These are phyloP conservation scores for Ophiostoma novo-ulmi DNA, from an alignment of 2,329 filamentous ascomycete genomes.

Conservation along the genomic window DNA sequence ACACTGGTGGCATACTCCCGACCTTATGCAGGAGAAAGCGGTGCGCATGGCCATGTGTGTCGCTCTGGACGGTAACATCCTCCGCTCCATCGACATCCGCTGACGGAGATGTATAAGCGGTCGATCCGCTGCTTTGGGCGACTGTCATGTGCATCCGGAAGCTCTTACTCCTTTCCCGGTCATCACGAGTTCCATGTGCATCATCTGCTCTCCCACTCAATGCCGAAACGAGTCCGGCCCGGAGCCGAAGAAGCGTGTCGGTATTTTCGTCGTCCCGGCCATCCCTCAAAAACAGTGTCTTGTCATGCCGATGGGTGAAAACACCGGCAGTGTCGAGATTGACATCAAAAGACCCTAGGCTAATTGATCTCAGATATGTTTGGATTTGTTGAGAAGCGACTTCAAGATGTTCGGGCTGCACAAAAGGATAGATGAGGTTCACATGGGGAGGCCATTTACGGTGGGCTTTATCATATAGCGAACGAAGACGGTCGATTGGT, in stretches of 20 bases:
- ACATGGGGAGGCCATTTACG: slow-evolving; percentile 62
- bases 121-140: slow-evolving; percentile 44
- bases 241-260: slow-evolving; percentile 34
- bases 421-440: slow-evolving; percentile 63
- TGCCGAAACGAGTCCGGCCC: slow-evolving; percentile 34
- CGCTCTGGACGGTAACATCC: slow-evolving; percentile 31
- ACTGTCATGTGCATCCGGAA: slow-evolving; percentile 54
- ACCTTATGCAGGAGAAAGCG: slow-evolving; percentile 51
- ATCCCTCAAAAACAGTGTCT: slow-evolving; percentile 46
- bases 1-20: slow-evolving; percentile 42
- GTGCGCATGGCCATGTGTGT: slow-evolving; percentile 42
- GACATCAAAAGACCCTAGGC: slow-evolving; percentile 27
- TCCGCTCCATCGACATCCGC: slow-evolving; percentile 38
- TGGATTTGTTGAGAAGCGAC: slow-evolving; percentile 41
- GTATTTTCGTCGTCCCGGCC: slow-evolving; percentile 20
- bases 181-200: slow-evolving; percentile 14
- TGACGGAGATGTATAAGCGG: background rate
- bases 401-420: slow-evolving; percentile 43
- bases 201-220: slow-evolving; percentile 29
- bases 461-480: slow-evolving; percentile 58
- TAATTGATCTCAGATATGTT: slow-evolving; percentile 30
- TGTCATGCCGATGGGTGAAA: slow-evolving; percentile 47
- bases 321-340: slow-evolving; percentile 40
- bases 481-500: slow-evolving; percentile 50
- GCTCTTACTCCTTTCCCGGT: slow-evolving; percentile 4